Conservation (phyloP, 805 yeast genomes). For the Spathaspora hagerdaliae region DNA sequence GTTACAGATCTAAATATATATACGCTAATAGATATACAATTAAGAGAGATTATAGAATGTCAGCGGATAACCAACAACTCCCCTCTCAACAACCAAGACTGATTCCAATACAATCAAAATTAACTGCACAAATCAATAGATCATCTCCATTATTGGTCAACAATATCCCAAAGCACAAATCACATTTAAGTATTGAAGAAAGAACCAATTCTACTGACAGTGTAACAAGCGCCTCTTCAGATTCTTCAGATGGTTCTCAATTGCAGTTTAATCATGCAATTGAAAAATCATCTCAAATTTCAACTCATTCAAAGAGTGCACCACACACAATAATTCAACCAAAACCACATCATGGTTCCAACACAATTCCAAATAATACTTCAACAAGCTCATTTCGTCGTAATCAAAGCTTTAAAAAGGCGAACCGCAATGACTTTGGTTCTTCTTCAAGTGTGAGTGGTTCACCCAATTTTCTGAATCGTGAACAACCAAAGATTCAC, state of each 20-base stretch:
- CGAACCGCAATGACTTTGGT: neutral
- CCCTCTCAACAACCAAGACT: neutral
- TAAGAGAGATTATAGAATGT: too few relatives aligned
- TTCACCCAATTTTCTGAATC: slow-evolving; percentile 6
- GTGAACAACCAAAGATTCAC: slow-evolving; percentile 24
- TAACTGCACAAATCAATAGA: neutral
- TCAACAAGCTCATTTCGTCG: slow-evolving; percentile 3
- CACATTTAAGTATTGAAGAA: neutral
- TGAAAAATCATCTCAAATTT: neutral
- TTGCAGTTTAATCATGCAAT: neutral
- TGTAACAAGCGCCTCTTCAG: neutral
- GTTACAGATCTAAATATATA: too few relatives aligned
- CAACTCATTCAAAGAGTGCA: neutral
- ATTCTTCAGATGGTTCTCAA: neutral
- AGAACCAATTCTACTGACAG: neutral
- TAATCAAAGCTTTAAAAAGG: slow-evolving; percentile 2
- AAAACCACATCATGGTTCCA: neutral
- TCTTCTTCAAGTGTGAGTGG: slow-evolving; percentile 3
- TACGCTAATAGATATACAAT: too few relatives aligned
- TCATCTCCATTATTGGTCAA: neutral
- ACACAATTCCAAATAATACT: neutral
- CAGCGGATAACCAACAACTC: too few relatives aligned
- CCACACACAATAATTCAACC: slow-evolving; percentile 1
- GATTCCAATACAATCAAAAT: neutral
- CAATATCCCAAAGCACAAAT: neutral